Evolutionary conservation across 108 stramenopile genomes (phyloP).

Genomic region (Heterococcus sp.): DNA sequence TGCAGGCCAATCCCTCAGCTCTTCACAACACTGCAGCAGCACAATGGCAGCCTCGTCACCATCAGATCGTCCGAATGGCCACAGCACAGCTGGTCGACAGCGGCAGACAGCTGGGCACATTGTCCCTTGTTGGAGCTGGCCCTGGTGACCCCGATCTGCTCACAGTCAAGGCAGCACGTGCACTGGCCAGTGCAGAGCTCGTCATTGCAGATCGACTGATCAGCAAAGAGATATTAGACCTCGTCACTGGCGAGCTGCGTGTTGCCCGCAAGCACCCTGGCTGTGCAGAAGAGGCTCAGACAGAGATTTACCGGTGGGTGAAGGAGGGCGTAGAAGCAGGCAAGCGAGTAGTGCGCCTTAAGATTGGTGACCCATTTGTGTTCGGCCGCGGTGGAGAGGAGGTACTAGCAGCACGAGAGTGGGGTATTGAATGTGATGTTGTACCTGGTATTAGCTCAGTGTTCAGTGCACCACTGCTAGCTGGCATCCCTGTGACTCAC

Average conservation of each 20-base stretch:
- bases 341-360: conserved; percentile 86
- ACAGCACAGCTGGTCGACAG: too few species aligned
- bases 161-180: conserved; percentile 75
- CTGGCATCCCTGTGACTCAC: conserved; percentile 90
- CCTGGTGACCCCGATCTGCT: conserved; percentile 85
- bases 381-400: conserved; percentile 97
- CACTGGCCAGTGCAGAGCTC: conserved; percentile 65
- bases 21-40: too few species aligned
- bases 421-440: conserved; percentile 37
- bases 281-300: conserved; percentile 86
- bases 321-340: conserved; percentile 72
- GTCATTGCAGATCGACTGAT: conserved; percentile 88
- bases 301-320: conserved; percentile 86
- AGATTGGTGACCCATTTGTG: conserved; percentile 97
- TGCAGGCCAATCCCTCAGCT: too few species aligned
- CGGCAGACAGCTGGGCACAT: background rate
- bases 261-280: conserved; percentile 87
- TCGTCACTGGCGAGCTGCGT: conserved; percentile 71
- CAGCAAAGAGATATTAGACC: conserved; percentile 68
- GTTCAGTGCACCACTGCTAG: conserved; percentile 88
- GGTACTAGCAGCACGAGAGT: conserved; percentile 75
- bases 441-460: conserved; percentile 83
- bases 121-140: conserved; percentile 32
- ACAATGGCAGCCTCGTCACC: too few species aligned
- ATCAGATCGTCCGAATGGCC: too few species aligned